Percentiles rank a stretch among this genome's conserved stretches.
Conservation (phyloP, 345 rosid species). For the Corchorus capsularis region DNA sequence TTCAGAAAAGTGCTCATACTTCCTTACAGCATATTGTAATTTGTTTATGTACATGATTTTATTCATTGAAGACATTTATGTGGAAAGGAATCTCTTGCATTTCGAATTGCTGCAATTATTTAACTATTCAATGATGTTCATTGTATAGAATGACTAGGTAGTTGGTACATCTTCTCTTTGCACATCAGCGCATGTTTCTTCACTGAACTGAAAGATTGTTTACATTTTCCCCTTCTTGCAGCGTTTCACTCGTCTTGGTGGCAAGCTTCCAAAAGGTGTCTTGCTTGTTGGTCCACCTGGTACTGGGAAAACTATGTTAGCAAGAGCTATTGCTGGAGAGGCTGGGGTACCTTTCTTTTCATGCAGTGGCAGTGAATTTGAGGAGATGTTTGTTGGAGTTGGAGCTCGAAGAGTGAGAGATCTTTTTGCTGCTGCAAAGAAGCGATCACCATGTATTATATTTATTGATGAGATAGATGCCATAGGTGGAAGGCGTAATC, state of each 20-base stretch:
- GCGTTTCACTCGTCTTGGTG: conserved; percentile 98
- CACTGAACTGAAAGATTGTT: background rate
- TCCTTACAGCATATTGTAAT: no score
- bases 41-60: no score
- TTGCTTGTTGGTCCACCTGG: conserved; percentile 98
- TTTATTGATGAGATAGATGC: conserved; percentile 99
- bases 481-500: conserved; percentile 93
- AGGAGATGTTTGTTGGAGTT: conserved; percentile 99
- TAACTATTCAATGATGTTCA: no score
- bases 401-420: conserved; percentile 99
- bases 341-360: conserved; percentile 97
- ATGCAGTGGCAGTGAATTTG: conserved; percentile 99
- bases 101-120: no score
- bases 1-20: background rate
- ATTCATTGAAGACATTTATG: no score
- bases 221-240: conserved; percentile 28
- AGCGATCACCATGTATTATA: conserved; percentile 91
- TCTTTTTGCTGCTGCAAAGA: conserved; percentile 99
- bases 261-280: conserved; percentile 98
- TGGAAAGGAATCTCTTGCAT: no score
- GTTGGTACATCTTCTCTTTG: background rate
- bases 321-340: conserved; percentile 99
- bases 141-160: no score
- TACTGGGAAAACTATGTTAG: conserved; percentile 97
- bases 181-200: background rate